Percentiles rank a stretch among this genome's conserved stretches.
These are phyloP conservation scores for Neoscytalidium dimidiatum DNA, from an alignment of 2,329 filamentous ascomycete genomes.

Conservation along the genomic window DNA sequence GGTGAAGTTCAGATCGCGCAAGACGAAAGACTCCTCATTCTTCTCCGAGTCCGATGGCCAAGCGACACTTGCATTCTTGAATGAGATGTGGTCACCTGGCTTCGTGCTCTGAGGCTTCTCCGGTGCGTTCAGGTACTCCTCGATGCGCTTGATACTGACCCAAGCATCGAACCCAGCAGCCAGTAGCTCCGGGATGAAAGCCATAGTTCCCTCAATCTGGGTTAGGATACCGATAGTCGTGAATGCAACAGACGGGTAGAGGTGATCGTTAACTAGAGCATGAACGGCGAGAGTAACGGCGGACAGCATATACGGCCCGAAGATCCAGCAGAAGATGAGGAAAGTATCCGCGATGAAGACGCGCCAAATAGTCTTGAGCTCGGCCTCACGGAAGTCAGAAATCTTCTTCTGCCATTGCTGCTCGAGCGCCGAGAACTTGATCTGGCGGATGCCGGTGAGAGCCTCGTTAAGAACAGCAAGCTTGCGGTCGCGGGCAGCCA, in stretches of 20 bases:
- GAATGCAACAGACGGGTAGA: constrained; percentile 75
- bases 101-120: constrained; percentile 61
- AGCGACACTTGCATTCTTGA: constrained; percentile 68
- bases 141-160: constrained; percentile 72
- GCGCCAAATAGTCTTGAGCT: constrained; percentile 67
- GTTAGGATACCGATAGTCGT: constrained; percentile 75
- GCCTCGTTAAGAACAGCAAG: constrained; percentile 75
- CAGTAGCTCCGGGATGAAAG: constrained; percentile 71
- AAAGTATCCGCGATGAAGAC: constrained; percentile 65
- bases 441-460: constrained; percentile 76
- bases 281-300: constrained; percentile 72
- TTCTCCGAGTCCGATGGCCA: constrained; percentile 66
- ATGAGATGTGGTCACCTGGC: constrained; percentile 61
- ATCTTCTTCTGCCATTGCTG: constrained; percentile 74
- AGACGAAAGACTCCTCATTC: constrained; percentile 60
- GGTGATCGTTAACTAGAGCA: constrained; percentile 60
- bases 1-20: constrained; percentile 64
- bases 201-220: constrained; percentile 70
- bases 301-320: constrained; percentile 72
- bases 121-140: constrained; percentile 67
- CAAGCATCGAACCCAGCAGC: constrained; percentile 71
- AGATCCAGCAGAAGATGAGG: constrained; percentile 52
- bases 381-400: constrained; percentile 62
- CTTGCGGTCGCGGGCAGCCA: constrained; percentile 76
- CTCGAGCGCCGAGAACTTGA: constrained; percentile 81